phyloP scores from a whole-genome alignment of 805 yeast species.

The Wickerhamiella shivajii region DNA sequence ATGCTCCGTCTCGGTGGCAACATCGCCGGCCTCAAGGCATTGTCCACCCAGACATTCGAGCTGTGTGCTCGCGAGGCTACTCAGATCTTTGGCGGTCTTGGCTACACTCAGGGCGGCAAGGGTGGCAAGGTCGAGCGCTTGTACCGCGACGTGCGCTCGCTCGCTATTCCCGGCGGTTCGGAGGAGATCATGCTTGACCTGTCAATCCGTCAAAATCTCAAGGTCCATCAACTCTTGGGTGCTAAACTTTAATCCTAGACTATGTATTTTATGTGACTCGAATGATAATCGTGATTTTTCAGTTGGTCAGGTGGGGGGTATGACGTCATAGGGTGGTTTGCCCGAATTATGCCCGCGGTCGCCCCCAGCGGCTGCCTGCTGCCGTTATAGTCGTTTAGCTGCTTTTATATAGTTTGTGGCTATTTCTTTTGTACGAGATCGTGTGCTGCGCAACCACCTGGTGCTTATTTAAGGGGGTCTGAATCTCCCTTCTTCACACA shows the following conservation, averaged over 20 bases:
- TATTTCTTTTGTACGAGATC: too few relatives aligned
- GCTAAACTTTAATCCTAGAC: constrained; percentile 29
- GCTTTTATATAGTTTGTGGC: too few relatives aligned
- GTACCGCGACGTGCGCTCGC: constrained; percentile 31
- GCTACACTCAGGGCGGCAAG: constrained; percentile 31
- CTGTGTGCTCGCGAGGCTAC: constrained; percentile 32
- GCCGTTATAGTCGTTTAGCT: too few relatives aligned
- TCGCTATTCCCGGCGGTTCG: constrained; percentile 34
- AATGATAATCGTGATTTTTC: too few relatives aligned
- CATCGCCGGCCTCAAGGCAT: constrained; percentile 31
- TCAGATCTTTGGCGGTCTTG: constrained; percentile 31
- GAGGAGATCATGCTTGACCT: constrained; percentile 33
- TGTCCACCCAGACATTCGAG: constrained; percentile 29
- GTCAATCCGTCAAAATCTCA: constrained; percentile 28
- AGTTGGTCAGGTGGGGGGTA: too few relatives aligned
- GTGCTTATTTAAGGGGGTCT: too few relatives aligned
- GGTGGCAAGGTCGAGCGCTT: constrained; percentile 32
- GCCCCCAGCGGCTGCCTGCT: too few relatives aligned
- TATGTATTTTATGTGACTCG: background rate
- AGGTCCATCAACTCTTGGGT: constrained; percentile 28
- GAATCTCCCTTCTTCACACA: background rate
- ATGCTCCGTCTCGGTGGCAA: constrained; percentile 30
- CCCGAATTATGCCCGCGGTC: too few relatives aligned
- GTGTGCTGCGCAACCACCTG: too few relatives aligned
- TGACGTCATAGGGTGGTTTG: too few relatives aligned